Percentiles rank a stretch among this genome's conserved stretches.
Evolutionary conservation across 208 protist genomes (phyloP).

Genomic region (Zelonia costaricensis): DNA sequence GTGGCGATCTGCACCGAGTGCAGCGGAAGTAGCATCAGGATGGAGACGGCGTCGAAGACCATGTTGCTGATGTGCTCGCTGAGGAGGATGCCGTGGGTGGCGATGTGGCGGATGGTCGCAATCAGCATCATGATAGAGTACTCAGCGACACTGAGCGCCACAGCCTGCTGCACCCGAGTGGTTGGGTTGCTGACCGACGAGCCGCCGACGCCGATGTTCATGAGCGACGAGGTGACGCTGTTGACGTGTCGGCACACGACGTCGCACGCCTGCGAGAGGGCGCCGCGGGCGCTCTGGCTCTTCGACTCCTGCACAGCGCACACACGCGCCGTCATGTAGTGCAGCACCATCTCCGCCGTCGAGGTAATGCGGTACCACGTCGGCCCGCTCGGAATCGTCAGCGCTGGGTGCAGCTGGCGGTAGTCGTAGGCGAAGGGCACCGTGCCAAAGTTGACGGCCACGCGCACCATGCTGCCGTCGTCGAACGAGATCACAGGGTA

Average conservation of each 20-base stretch:
- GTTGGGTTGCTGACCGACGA: constrained; percentile 29
- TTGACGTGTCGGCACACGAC: constrained; percentile 73
- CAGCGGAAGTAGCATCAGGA: constrained; percentile 84
- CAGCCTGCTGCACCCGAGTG: constrained; percentile 48
- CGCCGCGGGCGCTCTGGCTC: constrained; percentile 29
- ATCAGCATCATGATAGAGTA: constrained; percentile 78
- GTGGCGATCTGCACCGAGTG: constrained; percentile 83
- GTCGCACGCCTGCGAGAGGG: constrained; percentile 69
- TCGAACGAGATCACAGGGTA: constrained; percentile 75
- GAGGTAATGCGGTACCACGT: constrained; percentile 82
- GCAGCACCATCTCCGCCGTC: constrained; percentile 68
- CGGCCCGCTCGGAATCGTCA: constrained; percentile 42
- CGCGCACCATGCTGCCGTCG: constrained; percentile 40
- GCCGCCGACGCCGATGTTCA: constrained; percentile 51
- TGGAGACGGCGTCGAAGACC: constrained; percentile 78
- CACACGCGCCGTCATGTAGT: constrained; percentile 74
- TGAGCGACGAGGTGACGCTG: constrained; percentile 69
- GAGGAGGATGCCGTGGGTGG: constrained; percentile 29
- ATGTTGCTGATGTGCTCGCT: constrained; percentile 47
- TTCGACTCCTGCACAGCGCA: constrained; percentile 56
- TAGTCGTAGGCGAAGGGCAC: constrained; percentile 80
- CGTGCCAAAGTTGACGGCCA: constrained; percentile 87
- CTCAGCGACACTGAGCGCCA: constrained; percentile 72
- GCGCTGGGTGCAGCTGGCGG: constrained; percentile 70
- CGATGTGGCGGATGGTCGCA: constrained; percentile 74